Percentiles rank a stretch among this genome's conserved stretches.
These are phyloP conservation scores for Austroboletus niveus DNA, from an alignment of 1,284 basidiomycete genomes.

Conservation along the genomic window DNA sequence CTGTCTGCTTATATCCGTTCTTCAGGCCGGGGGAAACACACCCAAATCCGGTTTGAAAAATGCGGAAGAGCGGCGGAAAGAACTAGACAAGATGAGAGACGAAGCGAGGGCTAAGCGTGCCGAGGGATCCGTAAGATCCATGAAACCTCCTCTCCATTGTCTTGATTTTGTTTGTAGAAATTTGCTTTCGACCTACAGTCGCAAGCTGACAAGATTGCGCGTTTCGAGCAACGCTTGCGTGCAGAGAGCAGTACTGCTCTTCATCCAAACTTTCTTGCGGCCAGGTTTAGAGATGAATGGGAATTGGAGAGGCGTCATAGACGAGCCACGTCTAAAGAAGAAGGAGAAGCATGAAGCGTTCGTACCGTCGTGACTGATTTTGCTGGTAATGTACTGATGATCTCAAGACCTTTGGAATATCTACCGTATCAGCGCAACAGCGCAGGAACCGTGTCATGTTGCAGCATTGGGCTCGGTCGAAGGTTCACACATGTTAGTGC, in stretches of 20 bases:
- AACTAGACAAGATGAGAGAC: slow-evolving; percentile 68
- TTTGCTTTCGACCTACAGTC: slow-evolving; percentile 67
- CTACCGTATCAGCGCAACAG: slow-evolving; percentile 2
- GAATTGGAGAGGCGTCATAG: slow-evolving; percentile 33
- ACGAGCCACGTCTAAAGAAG: slow-evolving; percentile 26
- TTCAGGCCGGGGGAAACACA: slow-evolving; percentile 46
- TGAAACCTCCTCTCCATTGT: neutral
- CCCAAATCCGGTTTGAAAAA: slow-evolving; percentile 63
- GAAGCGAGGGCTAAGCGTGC: slow-evolving; percentile 61
- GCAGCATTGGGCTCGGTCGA: neutral
- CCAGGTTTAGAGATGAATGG: slow-evolving; percentile 52
- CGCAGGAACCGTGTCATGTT: neutral
- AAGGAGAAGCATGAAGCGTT: slow-evolving; percentile 30
- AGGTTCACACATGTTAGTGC: slow-evolving; percentile 10
- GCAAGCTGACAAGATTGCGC: slow-evolving; percentile 63
- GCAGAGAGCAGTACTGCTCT: slow-evolving; percentile 49
- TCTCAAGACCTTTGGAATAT: slow-evolving; percentile 9
- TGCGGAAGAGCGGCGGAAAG: slow-evolving; percentile 66
- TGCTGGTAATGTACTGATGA: slow-evolving; percentile 15
- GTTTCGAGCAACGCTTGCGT: slow-evolving; percentile 60
- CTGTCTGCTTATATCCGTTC: neutral
- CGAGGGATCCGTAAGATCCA: slow-evolving; percentile 49
- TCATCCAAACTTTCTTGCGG: slow-evolving; percentile 67
- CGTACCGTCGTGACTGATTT: slow-evolving; percentile 3
- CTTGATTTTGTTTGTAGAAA: slow-evolving; percentile 39